These are phyloP conservation scores for Coccomyxa sp. DNA, from an alignment of 139 green algal species.

Conservation along the genomic window DNA sequence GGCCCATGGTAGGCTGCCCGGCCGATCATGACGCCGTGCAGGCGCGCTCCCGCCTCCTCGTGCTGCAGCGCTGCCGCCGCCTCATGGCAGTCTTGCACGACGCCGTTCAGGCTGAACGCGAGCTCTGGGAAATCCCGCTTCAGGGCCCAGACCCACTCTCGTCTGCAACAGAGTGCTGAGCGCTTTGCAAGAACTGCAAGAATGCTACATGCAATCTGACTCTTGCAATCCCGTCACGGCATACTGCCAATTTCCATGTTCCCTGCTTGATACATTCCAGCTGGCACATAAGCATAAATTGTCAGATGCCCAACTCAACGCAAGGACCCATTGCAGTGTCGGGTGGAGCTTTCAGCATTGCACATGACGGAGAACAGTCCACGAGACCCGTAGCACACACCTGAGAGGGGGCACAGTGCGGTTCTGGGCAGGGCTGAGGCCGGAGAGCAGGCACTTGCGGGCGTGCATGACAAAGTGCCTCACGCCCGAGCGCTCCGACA, in stretches of 20 bases:
- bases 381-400: too few species aligned
- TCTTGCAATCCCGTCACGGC: too few species aligned
- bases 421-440: slow-evolving; percentile 88
- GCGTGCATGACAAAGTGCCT: slow-evolving; percentile 92
- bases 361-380: too few species aligned
- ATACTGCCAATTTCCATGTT: too few species aligned
- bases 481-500: slow-evolving; percentile 55
- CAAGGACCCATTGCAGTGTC: background rate
- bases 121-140: slow-evolving; percentile 89
- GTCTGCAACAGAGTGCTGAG: too few species aligned
- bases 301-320: slow-evolving; percentile 14
- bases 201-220: too few species aligned
- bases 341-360: too few species aligned
- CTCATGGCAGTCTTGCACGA: slow-evolving; percentile 48
- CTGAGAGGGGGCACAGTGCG: slow-evolving; percentile 81
- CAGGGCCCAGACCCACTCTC: slow-evolving; percentile 85
- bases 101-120: slow-evolving; percentile 70
- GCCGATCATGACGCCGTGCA: slow-evolving; percentile 91
- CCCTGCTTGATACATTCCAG: too few species aligned
- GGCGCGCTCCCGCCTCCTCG: background rate
- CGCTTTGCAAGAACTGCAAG: too few species aligned
- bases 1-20: slow-evolving; percentile 80
- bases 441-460: slow-evolving; percentile 90
- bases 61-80: slow-evolving; percentile 26
- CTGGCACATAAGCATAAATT: too few species aligned